Conservation (phyloP, 352 stramenopile species). For the Phytophthora pisi region DNA sequence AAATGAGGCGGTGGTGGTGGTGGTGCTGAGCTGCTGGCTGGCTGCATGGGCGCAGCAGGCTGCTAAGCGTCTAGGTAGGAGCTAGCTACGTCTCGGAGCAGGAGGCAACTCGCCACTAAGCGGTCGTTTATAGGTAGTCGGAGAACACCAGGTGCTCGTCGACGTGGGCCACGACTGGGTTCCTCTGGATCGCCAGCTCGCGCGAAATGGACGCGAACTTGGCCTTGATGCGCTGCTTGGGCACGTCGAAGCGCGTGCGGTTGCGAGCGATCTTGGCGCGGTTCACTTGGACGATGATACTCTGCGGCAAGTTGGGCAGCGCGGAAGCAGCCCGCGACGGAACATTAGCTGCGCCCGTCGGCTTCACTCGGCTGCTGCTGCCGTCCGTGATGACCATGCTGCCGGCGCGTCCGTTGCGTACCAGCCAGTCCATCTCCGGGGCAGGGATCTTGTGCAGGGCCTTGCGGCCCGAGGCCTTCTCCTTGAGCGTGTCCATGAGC, state of each 20-base stretch:
- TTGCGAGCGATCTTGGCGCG: slow-evolving; percentile 53
- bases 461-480: slow-evolving; percentile 73
- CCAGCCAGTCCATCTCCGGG: slow-evolving; percentile 65
- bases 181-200: slow-evolving; percentile 58
- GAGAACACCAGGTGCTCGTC: slow-evolving; percentile 78
- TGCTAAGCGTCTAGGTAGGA: slow-evolving; percentile 25
- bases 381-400: slow-evolving; percentile 61
- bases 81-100: slow-evolving; percentile 16
- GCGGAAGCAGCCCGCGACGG: slow-evolving; percentile 19
- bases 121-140: slow-evolving; percentile 59
- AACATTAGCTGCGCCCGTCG: not conserved
- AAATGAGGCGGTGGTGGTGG: slow-evolving; percentile 1
- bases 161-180: slow-evolving; percentile 41
- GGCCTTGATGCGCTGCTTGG: slow-evolving; percentile 71
- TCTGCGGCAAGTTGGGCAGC: slow-evolving; percentile 39
- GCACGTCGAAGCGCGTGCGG: slow-evolving; percentile 63
- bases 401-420: slow-evolving; percentile 45
- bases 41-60: not conserved
- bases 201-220: slow-evolving; percentile 73
- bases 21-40: slow-evolving; percentile 8
- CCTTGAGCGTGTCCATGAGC: slow-evolving; percentile 71
- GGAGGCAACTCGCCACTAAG: slow-evolving; percentile 4
- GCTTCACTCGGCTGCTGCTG: slow-evolving; percentile 10
- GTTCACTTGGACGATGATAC: slow-evolving; percentile 66
- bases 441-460: slow-evolving; percentile 70